These are phyloP conservation scores for Populus ilicifolia DNA, from an alignment of 345 rosid genomes.

Conservation along the genomic window DNA sequence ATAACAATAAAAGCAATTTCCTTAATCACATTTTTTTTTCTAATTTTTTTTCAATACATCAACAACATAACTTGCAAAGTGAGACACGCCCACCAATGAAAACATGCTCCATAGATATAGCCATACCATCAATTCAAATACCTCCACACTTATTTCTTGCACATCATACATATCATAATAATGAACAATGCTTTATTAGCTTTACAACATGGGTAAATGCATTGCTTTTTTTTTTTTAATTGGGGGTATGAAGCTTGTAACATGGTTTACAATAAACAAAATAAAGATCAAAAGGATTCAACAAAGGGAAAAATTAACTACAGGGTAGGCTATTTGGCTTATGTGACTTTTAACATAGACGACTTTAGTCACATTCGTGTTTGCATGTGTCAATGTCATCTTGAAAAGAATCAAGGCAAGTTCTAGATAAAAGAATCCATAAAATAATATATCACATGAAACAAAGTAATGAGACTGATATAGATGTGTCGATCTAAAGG, in stretches of 20 bases:
- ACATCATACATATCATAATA: neutral
- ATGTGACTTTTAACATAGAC: neutral
- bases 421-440: neutral
- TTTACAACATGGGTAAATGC: neutral
- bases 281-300: too few relatives aligned
- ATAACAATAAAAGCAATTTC: too few relatives aligned
- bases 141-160: neutral
- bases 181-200: too few relatives aligned
- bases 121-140: neutral
- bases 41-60: neutral
- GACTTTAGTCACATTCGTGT: neutral
- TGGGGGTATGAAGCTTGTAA: neutral
- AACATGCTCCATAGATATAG: neutral
- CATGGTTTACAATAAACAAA: neutral
- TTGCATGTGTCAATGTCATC: too few relatives aligned
- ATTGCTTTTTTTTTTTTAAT: too few relatives aligned
- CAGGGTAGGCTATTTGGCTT: neutral
- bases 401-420: too few relatives aligned
- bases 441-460: neutral
- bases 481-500: neutral
- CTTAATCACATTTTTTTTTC: too few relatives aligned
- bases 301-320: too few relatives aligned
- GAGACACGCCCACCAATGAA: too few relatives aligned
- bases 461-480: too few relatives aligned
- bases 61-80: too few relatives aligned